Conservation (phyloP, 768 basidiomycete species). For the Rhodotorula taiwanensis region DNA sequence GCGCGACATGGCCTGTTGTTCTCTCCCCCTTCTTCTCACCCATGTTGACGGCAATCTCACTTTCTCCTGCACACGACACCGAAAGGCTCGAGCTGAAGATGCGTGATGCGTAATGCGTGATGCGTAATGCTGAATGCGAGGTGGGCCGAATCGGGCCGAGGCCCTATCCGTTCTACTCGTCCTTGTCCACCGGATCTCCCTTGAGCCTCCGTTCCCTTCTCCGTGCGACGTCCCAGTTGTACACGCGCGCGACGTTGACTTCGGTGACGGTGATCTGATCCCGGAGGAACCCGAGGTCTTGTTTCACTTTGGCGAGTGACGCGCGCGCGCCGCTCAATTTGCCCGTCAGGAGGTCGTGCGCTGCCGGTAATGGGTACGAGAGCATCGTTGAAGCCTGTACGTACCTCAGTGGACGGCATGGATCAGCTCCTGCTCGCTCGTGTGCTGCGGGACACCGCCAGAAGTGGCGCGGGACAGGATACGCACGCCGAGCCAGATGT, state of each 20-base stretch:
- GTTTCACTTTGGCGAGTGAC: conserved; percentile 61
- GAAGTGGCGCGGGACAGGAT: background rate
- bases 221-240: conserved; percentile 86
- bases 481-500: conserved; percentile 88
- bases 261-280: conserved; percentile 98
- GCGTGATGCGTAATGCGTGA: too few species aligned
- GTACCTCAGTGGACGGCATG: background rate
- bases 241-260: conserved; percentile 85
- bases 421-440: background rate
- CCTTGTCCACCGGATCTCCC: background rate
- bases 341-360: conserved; percentile 62
- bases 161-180: too few species aligned
- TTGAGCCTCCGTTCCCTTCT: conserved; percentile 8
- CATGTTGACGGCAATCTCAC: too few species aligned
- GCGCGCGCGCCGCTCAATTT: conserved; percentile 69
- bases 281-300: conserved; percentile 84
- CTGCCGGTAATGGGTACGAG: conserved; percentile 76
- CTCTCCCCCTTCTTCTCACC: too few species aligned
- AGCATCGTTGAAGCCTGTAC: conserved; percentile 93
- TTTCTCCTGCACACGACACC: too few species aligned
- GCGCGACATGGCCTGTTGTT: too few species aligned
- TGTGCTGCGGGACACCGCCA: background rate
- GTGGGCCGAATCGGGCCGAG: too few species aligned
- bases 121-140: too few species aligned
- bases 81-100: too few species aligned